Evolutionary conservation across 176 grass and related monocot species (phyloP), one percentile per base, ranked within the genome.

Genomic region (Coix lacrymajobi): DNA sequence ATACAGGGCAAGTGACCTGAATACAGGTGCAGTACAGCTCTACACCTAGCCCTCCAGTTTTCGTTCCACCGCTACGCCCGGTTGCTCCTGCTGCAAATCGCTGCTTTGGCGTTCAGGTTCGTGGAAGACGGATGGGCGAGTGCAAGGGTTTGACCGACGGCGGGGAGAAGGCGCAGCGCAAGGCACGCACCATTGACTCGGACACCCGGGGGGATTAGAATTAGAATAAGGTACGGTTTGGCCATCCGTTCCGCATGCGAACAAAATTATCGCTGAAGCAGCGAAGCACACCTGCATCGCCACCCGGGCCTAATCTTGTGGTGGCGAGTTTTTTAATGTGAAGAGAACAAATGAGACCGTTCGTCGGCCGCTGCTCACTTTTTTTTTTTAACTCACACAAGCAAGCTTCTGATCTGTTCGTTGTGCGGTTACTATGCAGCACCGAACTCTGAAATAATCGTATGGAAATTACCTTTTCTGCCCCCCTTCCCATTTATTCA

Each of bases 171-270:
- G 45, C 30, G 37, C 81, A 61, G 45, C 17, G 76, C 69, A 66
- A 48, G 36, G 56, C 54, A 77, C 6, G 38, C 66, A 71, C 32
- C 17, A 52, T 34, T 46, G 71, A 76, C 71, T 9, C 40, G 8
- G n/a, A n/a, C n/a, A n/a, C n/a, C n/a, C 8, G 2, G 4, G 20
- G n/a, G 54, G 1, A 22, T 52, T 52, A 52, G 24, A 77, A 33
- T 61, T 41, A 68, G 30, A 54, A 82, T 37, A 36, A 62, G 5
- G n/a, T 44, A 25, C 2, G 17, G 43, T 17, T 41, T 64, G 58
- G 19, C 11, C 86, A 46, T 60, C 29, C 9, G 37, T 75, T 80
- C 87, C 65, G 87, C 81, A 33, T 68, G 39, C 17, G 17, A 67
- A 76, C 49, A 68, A 85, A 79, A 67, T 19, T 30, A 37, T 80